phyloP scores from a whole-genome alignment of 371 early-diverging fungal species.

The Sanchytrium tribonematis region DNA sequence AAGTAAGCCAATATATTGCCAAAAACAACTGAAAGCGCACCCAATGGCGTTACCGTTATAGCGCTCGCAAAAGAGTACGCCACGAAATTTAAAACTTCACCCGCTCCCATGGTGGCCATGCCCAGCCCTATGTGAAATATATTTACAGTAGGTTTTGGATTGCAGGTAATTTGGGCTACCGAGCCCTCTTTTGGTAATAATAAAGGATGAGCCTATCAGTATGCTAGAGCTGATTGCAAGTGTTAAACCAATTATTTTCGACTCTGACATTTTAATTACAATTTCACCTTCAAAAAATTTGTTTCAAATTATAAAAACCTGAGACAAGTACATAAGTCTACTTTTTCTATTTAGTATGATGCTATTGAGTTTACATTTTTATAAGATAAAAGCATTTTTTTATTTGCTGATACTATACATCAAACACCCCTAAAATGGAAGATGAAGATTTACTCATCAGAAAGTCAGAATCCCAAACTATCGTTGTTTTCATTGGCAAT shows the following conservation, averaged over 20 bases:
- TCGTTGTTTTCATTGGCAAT: background rate
- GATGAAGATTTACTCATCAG: background rate
- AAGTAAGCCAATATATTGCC: slow-evolving; percentile 51
- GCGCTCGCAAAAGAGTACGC: slow-evolving; percentile 81
- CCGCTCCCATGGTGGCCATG: slow-evolving; percentile 35
- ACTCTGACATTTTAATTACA: background rate
- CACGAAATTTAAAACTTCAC: slow-evolving; percentile 68
- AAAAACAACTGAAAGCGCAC: slow-evolving; percentile 55
- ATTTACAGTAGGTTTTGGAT: slow-evolving; percentile 31
- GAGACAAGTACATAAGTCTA: too few species aligned
- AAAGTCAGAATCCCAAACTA: background rate
- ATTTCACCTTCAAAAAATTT: too few species aligned
- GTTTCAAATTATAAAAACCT: too few species aligned
- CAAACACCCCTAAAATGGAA: too few species aligned
- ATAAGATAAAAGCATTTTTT: too few species aligned
- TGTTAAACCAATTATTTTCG: slow-evolving; percentile 36
- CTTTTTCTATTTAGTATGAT: too few species aligned
- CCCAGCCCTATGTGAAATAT: background rate
- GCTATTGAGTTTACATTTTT: too few species aligned
- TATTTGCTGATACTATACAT: too few species aligned
- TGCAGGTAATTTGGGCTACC: slow-evolving; percentile 21
- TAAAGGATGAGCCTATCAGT: slow-evolving; percentile 66
- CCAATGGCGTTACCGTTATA: slow-evolving; percentile 65
- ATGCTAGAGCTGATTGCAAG: slow-evolving; percentile 50
- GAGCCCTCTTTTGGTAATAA: slow-evolving; percentile 76